Evolutionary conservation across 2,329 filamentous ascomycete species (phyloP), one percentile per base, ranked within the genome.

Genomic region (Xylariaceae sp.): DNA sequence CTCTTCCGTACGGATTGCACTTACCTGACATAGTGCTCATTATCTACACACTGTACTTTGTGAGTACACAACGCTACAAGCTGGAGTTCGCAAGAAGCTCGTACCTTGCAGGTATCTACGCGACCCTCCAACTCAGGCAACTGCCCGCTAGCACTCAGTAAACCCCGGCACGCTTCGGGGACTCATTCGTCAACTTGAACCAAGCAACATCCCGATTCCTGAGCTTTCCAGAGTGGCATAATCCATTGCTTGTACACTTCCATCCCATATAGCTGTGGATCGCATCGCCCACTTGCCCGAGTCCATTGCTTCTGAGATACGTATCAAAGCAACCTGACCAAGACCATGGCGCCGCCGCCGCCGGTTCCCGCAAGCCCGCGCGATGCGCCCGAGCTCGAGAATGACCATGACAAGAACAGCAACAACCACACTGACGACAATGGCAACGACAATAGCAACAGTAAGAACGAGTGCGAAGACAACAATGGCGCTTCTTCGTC

Each of bases 311-410:
- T 23, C 45, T 15, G 9, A 10, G 4, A 30, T 35, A 10, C 37
- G 34, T 53, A 11, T 17, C 37, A 30, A 50, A 42, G 30, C 30
- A 44, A 44, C 53, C 49, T 45, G 51, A 17, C n/a, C 30, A 50
- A 50, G 39, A 57, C 57, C 10, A 74, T 78, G 73, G 75, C 78
- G 66, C 66, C 76, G 52, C 65, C 73, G 30, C 65, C 73, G 30
- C 60, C 72, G 13, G 66, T 67, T 53, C 64, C 74, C 34, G 58
- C 49, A 17, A 66, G 65, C 55, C 64, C 69, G 48, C 64, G 65
- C 35, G 66, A 71, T 64, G 62, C 66, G 60, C 57, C 64, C 47
- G 64, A 67, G 42, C 55, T 63, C 37, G 55, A 61, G 18, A 50
- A 49, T 42, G 48, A 50, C 18, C 48, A 30, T 34, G 48, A 50